Conservation (phyloP, 2,329 filamentous ascomycete genomes). For the Diplodia corticola region DNA sequence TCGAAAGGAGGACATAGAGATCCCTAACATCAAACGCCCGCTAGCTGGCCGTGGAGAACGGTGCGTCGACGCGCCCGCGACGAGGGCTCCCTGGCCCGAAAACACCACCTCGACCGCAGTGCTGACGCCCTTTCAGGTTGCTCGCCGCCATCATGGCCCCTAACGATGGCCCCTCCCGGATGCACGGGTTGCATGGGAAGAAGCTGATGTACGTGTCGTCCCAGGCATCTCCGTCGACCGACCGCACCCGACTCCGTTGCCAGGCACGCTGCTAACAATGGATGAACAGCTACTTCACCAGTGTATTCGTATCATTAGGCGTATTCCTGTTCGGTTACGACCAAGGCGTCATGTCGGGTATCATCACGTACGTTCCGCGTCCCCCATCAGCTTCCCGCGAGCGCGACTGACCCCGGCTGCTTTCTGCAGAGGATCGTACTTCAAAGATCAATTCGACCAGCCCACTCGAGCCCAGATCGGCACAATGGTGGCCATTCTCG, state of each 20-base stretch:
- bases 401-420: conserved; percentile 30
- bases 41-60: conserved; percentile 67
- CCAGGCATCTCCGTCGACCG: background rate
- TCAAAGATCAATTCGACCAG: conserved; percentile 89
- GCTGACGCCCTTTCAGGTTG: conserved; percentile 38
- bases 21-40: conserved; percentile 68
- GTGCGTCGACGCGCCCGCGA: background rate
- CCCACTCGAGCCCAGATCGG: conserved; percentile 85
- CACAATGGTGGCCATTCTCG: conserved; percentile 96
- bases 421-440: conserved; percentile 70
- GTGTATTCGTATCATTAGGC: conserved; percentile 82
- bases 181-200: conserved; percentile 93
- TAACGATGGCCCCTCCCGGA: conserved; percentile 66
- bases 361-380: conserved; percentile 61
- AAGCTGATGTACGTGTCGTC: conserved; percentile 72
- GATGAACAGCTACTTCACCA: conserved; percentile 81
- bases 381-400: conserved; percentile 23
- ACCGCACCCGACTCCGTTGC: background rate
- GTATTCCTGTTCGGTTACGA: conserved; percentile 90
- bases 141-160: conserved; percentile 84
- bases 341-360: conserved; percentile 83
- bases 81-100: background rate
- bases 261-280: background rate
- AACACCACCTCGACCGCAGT: background rate
- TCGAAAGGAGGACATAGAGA: conserved; percentile 71